Evolutionary conservation across 2,329 filamentous ascomycete genomes (phyloP), one percentile per base, ranked within the genome.

Genomic region (Clonostachys rosea): DNA sequence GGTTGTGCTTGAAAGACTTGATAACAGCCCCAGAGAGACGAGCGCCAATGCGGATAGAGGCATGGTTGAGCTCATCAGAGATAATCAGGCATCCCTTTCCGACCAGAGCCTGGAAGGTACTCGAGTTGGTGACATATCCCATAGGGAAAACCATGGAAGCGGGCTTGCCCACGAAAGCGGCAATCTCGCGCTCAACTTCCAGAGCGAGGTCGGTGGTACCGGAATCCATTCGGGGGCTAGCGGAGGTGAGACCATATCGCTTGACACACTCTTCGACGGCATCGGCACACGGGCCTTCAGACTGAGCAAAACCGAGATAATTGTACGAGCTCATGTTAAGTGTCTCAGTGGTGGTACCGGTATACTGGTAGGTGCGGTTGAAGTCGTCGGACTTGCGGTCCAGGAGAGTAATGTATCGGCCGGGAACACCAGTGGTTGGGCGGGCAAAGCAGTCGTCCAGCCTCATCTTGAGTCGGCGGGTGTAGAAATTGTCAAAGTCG

Each of bases 251-350:
- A 40, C 92, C 91, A 60, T 95, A 94, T 61, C 87, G 91, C 67
- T 82, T 84, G 54, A 96, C 83, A 42, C 81, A 82, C 42, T 91
- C 86, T 71, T 99, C 94, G 5, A 92, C 89, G 13, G 89, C 86
- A 65, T 97, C 92, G 42, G 94, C 94, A 62, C 94, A 99, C 39
- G 94, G 92, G 11, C 94, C 94, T 55, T 97, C 91, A 0, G 94
- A 96, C 67, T 99, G 94, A 45, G 94, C 94, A 60, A 99, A 99
- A 40, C 94, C 94, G 20, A 99, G 87, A 64, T 99, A 99, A 70
- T 99, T 99, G 79, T 99, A 99, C 2, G 94, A 99, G 73, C 92
- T 96, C 86, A 99, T 87, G 71, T 99, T 99, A 59, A 99, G 75
- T 1, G 94, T 97, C 68, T 99, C 90, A 2, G 92, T 97, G 49